These are phyloP conservation scores for Flaveria floridana DNA, from an alignment of 140 eudicot genomes.

Conservation along the genomic window DNA sequence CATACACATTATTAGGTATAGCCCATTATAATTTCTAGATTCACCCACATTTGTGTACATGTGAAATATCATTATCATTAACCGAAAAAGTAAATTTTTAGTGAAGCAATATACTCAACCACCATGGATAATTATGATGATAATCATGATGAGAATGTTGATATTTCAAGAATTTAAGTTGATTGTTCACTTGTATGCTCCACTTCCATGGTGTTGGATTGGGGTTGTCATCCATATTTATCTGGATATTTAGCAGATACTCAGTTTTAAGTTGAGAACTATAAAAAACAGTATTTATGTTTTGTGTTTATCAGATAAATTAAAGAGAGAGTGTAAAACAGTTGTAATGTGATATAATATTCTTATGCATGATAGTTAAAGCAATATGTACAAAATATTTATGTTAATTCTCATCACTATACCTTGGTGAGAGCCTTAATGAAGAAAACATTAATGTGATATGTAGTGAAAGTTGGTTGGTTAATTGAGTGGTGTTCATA, in stretches of 20 bases:
- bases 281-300: too few relatives aligned
- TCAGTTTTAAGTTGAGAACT: too few relatives aligned
- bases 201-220: conserved; percentile 14
- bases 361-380: too few relatives aligned
- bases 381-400: too few relatives aligned
- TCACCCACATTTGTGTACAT: background rate
- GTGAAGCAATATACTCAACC: background rate
- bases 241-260: background rate
- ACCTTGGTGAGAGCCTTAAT: too few relatives aligned
- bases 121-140: background rate
- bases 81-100: background rate
- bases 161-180: conserved; percentile 1
- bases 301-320: too few relatives aligned
- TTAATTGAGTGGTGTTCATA: too few relatives aligned
- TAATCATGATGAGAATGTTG: background rate
- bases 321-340: too few relatives aligned
- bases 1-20: background rate
- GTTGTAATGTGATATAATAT: too few relatives aligned
- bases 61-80: background rate
- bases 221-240: background rate
- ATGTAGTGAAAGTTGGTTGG: too few relatives aligned
- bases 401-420: too few relatives aligned
- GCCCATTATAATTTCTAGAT: background rate
- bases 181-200: conserved; percentile 11
- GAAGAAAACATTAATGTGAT: too few relatives aligned